A percentile compares a stretch with the other conserved stretches of the same genome.
Conservation (phyloP, 768 basidiomycete genomes). For the Boletus rubropictus region DNA sequence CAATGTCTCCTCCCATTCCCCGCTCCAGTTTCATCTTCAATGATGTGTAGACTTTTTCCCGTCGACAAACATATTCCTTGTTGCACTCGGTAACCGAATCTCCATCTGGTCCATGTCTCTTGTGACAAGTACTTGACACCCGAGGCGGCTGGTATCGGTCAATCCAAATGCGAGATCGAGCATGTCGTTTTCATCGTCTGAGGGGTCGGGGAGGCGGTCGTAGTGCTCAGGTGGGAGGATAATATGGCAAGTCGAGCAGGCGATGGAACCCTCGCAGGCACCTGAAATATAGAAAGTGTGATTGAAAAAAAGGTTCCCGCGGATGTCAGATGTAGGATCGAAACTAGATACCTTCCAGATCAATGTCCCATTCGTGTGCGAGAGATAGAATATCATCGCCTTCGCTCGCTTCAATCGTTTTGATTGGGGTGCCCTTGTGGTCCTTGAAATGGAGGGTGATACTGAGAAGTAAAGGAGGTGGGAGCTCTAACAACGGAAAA, state of each 20-base stretch:
- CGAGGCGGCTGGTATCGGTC: constrained; percentile 84
- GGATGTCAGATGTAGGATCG: neutral
- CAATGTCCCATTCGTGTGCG: constrained; percentile 93
- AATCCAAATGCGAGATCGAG: constrained; percentile 96
- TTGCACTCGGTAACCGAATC: constrained; percentile 83
- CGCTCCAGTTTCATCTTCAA: constrained; percentile 13
- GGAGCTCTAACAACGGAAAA: neutral
- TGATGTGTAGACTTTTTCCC: constrained; percentile 55
- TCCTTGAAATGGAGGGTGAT: constrained; percentile 90
- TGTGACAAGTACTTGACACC: constrained; percentile 75
- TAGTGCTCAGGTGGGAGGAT: constrained; percentile 61
- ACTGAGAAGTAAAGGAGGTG: constrained; percentile 35
- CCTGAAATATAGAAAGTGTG: constrained; percentile 42
- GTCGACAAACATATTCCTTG: constrained; percentile 96
- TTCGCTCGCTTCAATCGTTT: constrained; percentile 87
- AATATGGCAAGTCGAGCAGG: constrained; percentile 97
- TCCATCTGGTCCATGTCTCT: constrained; percentile 80
- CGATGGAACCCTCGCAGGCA: constrained; percentile 94
- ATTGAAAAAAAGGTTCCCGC: neutral
- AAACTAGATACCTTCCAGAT: constrained; percentile 73
- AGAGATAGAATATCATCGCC: constrained; percentile 89
- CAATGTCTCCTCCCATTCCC: neutral
- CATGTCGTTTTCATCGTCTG: constrained; percentile 98
- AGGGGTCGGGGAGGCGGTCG: constrained; percentile 84
- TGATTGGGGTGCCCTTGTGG: constrained; percentile 74